Conservation (phyloP, 768 basidiomycete species). For the Leccinellum luteum region DNA sequence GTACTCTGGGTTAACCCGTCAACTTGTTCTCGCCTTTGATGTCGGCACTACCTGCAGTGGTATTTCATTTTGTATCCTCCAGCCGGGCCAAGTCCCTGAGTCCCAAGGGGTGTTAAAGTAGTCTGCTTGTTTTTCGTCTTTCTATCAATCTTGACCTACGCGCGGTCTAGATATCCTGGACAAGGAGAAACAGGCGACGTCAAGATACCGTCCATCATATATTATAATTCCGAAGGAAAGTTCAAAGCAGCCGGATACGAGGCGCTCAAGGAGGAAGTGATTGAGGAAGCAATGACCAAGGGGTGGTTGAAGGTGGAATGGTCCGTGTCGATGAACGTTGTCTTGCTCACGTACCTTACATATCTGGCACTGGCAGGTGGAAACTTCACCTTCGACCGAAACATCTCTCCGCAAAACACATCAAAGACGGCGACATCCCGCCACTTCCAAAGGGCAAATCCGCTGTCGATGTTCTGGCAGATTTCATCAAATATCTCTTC, state of each 20-base stretch:
- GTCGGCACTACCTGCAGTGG: neutral
- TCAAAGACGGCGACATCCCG: slow-evolving; percentile 27
- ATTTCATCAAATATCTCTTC: slow-evolving; percentile 45
- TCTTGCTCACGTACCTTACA: neutral
- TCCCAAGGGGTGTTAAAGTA: neutral
- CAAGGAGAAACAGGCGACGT: neutral
- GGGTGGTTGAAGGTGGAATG: slow-evolving; percentile 45
- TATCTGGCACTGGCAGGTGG: slow-evolving; percentile 32
- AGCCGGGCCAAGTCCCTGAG: neutral
- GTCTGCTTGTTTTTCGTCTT: neutral
- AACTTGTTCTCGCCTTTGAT: slow-evolving; percentile 38
- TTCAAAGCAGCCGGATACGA: slow-evolving; percentile 27
- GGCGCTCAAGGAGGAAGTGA: slow-evolving; percentile 35
- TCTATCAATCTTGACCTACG: neutral
- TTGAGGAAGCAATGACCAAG: slow-evolving; percentile 35
- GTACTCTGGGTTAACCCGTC: slow-evolving; percentile 32
- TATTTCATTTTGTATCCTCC: neutral
- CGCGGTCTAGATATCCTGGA: neutral
- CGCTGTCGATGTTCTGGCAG: slow-evolving; percentile 38
- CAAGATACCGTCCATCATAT: slow-evolving; percentile 23
- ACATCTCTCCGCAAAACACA: slow-evolving; percentile 16
- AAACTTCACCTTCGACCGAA: slow-evolving; percentile 38
- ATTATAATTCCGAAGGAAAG: slow-evolving; percentile 38
- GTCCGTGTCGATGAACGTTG: slow-evolving; percentile 23
- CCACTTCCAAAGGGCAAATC: slow-evolving; percentile 40